phyloP scores from a whole-genome alignment of 306 rosid species.

The Alnus rubra region DNA sequence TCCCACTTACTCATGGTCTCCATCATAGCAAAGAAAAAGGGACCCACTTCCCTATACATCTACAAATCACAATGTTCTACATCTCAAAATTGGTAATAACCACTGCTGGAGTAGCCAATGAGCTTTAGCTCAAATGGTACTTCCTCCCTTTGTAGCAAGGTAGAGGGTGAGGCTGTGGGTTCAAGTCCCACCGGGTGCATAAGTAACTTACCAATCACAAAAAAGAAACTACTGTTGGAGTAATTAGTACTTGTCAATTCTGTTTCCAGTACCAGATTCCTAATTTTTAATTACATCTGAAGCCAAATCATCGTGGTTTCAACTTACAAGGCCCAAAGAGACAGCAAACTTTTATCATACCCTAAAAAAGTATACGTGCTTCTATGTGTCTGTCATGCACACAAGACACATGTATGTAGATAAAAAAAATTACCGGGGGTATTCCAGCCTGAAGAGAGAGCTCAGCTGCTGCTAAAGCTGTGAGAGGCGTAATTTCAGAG shows the following conservation, averaged over 20 bases:
- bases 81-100: background rate
- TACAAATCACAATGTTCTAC: background rate
- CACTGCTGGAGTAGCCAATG: too few relatives aligned
- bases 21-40: slow-evolving; percentile 6
- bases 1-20: slow-evolving; percentile 21
- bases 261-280: background rate
- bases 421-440: slow-evolving; percentile 65
- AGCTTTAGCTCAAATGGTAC: too few relatives aligned
- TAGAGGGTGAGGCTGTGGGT: too few relatives aligned
- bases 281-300: slow-evolving; percentile 3
- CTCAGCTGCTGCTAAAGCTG: slow-evolving; percentile 97
- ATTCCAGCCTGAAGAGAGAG: slow-evolving; percentile 96
- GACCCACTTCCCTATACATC: background rate
- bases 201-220: too few relatives aligned
- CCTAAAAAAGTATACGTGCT: background rate
- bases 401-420: background rate
- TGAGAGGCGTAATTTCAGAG: slow-evolving; percentile 94
- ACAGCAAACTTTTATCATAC: background rate
- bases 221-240: background rate
- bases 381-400: background rate
- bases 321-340: background rate
- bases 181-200: too few relatives aligned
- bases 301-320: background rate
- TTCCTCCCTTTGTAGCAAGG: too few relatives aligned
- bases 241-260: background rate